These are phyloP conservation scores for Talaromyces marneffei DNA, from an alignment of 2,329 filamentous ascomycete species.

Conservation along the genomic window DNA sequence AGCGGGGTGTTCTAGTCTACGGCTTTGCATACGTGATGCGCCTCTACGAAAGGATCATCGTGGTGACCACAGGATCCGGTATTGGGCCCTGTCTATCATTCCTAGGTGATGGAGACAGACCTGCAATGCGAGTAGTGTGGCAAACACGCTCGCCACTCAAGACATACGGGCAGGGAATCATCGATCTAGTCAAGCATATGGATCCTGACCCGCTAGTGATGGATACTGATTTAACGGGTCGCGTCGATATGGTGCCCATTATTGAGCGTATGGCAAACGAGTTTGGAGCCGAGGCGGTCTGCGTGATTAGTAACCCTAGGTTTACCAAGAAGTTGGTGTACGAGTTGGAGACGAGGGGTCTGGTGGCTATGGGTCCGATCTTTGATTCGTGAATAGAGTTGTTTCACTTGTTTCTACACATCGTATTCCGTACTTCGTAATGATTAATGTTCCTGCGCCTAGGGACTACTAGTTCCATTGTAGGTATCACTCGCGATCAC, in stretches of 20 bases:
- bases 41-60: slow-evolving; percentile 59
- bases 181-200: slow-evolving; percentile 51
- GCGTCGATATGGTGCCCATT: slow-evolving; percentile 54
- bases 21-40: slow-evolving; percentile 63
- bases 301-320: slow-evolving; percentile 65
- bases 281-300: slow-evolving; percentile 58
- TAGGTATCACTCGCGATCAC: neutral
- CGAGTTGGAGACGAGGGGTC: slow-evolving; percentile 59
- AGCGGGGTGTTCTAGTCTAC: slow-evolving; percentile 60
- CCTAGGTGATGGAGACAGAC: slow-evolving; percentile 45
- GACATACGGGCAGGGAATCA: slow-evolving; percentile 57
- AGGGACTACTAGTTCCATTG: neutral
- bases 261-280: slow-evolving; percentile 47
- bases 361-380: slow-evolving; percentile 67
- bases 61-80: slow-evolving; percentile 67
- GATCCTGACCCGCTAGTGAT: slow-evolving; percentile 61
- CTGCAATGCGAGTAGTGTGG: slow-evolving; percentile 59
- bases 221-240: slow-evolving; percentile 55
- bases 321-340: slow-evolving; percentile 65
- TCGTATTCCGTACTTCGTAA: neutral
- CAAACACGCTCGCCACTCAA: slow-evolving; percentile 55
- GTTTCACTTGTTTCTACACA: neutral
- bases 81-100: slow-evolving; percentile 64
- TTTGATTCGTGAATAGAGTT: slow-evolving; percentile 55
- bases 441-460: neutral